Evolutionary conservation across 257 asterid genomes (phyloP), one percentile per base, ranked within the genome.

Genomic region (Knoxia roxburghii): DNA sequence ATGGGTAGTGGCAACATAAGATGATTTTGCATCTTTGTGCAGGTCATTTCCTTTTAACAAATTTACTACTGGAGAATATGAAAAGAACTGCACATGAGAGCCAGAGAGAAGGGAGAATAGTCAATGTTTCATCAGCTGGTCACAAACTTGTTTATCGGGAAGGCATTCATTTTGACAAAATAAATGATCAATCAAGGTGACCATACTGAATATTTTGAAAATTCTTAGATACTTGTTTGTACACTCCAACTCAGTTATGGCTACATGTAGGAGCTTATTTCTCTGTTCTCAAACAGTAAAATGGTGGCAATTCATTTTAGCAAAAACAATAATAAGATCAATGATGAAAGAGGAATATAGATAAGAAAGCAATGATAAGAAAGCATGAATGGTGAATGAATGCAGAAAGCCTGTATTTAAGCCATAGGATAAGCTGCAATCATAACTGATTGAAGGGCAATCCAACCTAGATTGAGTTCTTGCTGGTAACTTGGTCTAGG

Each of bases 31-130:
- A 27, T 7, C 20, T 61, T 69, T 69, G 6, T 71, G 68, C 82
- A 80, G 85, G 85, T 51, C 85, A 80, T 72, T 80, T 80, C 69
- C 85, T 77, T 60, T 72, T 80, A 80, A 77, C 85, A 71, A 77
- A 72, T 67, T 76, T 80, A 53, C 70, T 80, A 61, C 48, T 80
- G 73, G 74, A 74, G 65, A 80, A 72, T 29, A 76, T 80, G 78
- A 80, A 77, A 74, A 66, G 51, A 64, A 77, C 82, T 14, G 72
- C 85, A 60, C 70, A 48, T 13, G 33, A 63, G 20, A 68, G 80
- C 77, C 61, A 69, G 40, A 77, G 62, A 72, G 85, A 80, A 72
- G 80, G 85, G 53, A 80, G 82, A 59, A 80, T 80, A 56, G 78
- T 80, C 11, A 80, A 63, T 49, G 64, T 80, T 61, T 77, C 85